Evolutionary conservation across 805 yeast genomes (phyloP).

Genomic region (Cyberlindnera euphorbiiphila): DNA sequence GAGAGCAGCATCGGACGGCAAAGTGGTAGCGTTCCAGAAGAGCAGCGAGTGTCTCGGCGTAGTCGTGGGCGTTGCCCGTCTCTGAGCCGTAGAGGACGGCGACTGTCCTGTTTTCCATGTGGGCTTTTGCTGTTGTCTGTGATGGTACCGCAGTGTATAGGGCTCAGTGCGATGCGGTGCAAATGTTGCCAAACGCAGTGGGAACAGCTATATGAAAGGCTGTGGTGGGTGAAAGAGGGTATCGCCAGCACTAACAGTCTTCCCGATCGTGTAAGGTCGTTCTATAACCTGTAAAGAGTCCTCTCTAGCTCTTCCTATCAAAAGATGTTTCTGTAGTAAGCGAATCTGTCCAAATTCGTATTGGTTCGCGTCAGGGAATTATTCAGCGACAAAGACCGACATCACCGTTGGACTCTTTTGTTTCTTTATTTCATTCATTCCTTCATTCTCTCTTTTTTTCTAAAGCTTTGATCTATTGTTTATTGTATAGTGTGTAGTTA

Average conservation of each 20-base stretch:
- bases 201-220: not conserved
- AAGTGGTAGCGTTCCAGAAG: conserved; percentile 52
- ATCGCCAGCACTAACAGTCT: too few relatives aligned
- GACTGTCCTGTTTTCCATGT: conserved; percentile 32
- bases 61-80: conserved; percentile 88
- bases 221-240: too few relatives aligned
- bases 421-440: too few relatives aligned
- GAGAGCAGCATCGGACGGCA: conserved; percentile 42
- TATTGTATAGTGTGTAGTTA: too few relatives aligned
- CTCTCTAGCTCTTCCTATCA: too few relatives aligned
- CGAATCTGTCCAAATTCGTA: conserved; percentile 12
- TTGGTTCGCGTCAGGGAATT: conserved; percentile 6
- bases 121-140: not conserved
- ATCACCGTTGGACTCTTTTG: not conserved
- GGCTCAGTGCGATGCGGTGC: not conserved
- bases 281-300: too few relatives aligned
- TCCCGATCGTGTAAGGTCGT: too few relatives aligned
- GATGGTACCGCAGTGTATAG: conserved; percentile 1
- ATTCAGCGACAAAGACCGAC: conserved; percentile 1
- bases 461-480: too few relatives aligned
- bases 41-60: conserved; percentile 60
- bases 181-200: not conserved
- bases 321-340: conserved; percentile 5
- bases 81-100: conserved; percentile 85
- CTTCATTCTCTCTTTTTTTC: too few relatives aligned